These are phyloP conservation scores for Ceratobasidium sp. DNA, from an alignment of 1,284 basidiomycete genomes.

Conservation along the genomic window DNA sequence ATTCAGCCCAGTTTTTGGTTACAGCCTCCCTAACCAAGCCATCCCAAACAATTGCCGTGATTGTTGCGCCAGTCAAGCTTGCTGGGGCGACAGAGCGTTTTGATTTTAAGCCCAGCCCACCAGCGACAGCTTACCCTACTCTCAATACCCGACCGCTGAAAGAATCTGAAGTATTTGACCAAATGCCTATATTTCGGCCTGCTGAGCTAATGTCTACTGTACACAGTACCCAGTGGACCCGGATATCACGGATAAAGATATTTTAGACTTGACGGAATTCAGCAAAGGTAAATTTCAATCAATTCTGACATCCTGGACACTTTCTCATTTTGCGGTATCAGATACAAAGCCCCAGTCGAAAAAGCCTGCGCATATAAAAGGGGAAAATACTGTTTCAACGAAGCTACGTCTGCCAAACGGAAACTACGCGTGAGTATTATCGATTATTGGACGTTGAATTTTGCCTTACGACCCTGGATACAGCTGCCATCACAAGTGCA, in stretches of 20 bases:
- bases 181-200: not conserved
- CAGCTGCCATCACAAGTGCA: constrained; percentile 83
- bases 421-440: constrained; percentile 62
- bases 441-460: too few species aligned
- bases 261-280: constrained; percentile 11
- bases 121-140: constrained; percentile 68
- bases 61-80: constrained; percentile 71
- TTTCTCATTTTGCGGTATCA: constrained; percentile 44
- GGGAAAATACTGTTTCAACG: not conserved
- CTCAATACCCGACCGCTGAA: constrained; percentile 74
- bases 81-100: constrained; percentile 68
- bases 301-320: too few species aligned
- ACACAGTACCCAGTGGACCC: not conserved
- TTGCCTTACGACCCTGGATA: not conserved
- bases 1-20: constrained; percentile 67
- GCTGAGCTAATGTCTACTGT: not conserved
- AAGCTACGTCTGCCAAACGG: constrained; percentile 58
- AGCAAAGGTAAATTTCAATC: not conserved
- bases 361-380: not conserved
- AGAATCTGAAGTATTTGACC: constrained; percentile 58
- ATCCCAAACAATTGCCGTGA: constrained; percentile 72
- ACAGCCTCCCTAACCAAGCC: constrained; percentile 70
- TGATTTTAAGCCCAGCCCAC: constrained; percentile 66
- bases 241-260: not conserved
- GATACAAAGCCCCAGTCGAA: not conserved